Evolutionary conservation across 345 rosid species (phyloP), one percentile per base, ranked within the genome.

Genomic region (Brassica carinata): DNA sequence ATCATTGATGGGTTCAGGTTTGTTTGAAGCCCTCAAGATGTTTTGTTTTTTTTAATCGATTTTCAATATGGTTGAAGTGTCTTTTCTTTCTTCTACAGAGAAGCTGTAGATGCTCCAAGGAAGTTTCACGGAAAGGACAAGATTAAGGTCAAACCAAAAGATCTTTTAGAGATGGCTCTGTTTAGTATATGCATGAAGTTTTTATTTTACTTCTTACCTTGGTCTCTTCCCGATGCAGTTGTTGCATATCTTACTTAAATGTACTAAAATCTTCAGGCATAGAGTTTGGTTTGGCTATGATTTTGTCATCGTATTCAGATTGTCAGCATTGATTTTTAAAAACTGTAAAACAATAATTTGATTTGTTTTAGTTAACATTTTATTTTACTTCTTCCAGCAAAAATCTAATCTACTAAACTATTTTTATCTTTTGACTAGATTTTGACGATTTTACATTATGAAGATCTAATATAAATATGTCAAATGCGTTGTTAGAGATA

Each of bases 1-100:
- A 87, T 94, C 29, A 82, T 88, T 9, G 75, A 72, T 34, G 96
- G 95, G 43, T 91, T 92, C 85, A 90, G 96, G 98, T 94, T 75
- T 33, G 87, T 73, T 5, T 48, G 6, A 69, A 33, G 10, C 40
- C 11, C 23, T 61, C 5, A 6, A 18, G 23, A 45, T 43, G 48
- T 57, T 67, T 29, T 26, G 27, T 8, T 19, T 64, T 64, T 67
- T 15, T 30, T 27, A 27, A 6, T 4, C 7, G 10, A 7, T 36
- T 5, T 38, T 51, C 66, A 5, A 23, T 23, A 70, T 27, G 8
- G 43, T 36, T 36, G 10, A 36, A 14, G 29, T 17, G 31, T 31
- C 4, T 38, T 61, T 2, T n/a, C 5, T 18, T 63, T 82, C 14
- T 43, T 68, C 67, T 71, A 57, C 94, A 88, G 96, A 86, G 91